Conservation (phyloP, 148 eudicot genomes). For the Rhododendron kiyosumense region DNA sequence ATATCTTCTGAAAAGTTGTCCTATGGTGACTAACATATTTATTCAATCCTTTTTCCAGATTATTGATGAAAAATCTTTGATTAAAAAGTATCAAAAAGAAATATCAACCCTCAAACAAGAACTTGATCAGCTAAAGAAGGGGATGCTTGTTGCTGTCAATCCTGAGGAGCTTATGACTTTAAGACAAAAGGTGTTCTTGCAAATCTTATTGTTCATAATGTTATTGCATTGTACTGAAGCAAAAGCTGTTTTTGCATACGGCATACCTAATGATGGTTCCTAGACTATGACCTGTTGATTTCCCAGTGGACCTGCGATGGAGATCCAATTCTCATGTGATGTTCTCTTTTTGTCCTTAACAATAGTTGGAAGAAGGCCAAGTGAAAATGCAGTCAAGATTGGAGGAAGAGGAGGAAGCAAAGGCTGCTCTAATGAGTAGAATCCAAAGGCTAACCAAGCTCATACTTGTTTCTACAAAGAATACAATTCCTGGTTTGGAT, state of each 20-base stretch:
- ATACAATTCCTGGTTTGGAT: slow-evolving; percentile 56
- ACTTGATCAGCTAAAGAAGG: slow-evolving; percentile 85
- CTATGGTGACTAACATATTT: slow-evolving; percentile 6
- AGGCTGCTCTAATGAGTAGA: slow-evolving; percentile 98
- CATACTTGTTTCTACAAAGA: slow-evolving; percentile 94
- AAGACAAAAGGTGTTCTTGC: slow-evolving; percentile 65
- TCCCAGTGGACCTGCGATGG: background rate
- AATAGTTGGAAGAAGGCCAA: slow-evolving; percentile 98
- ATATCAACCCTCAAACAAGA: slow-evolving; percentile 79
- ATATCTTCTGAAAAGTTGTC: background rate
- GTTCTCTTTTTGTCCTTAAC: background rate
- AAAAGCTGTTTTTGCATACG: background rate
- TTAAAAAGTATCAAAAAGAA: slow-evolving; percentile 93
- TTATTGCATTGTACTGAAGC: background rate
- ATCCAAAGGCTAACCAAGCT: slow-evolving; percentile 94
- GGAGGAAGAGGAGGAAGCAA: slow-evolving; percentile 99
- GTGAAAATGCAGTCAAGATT: slow-evolving; percentile 92
- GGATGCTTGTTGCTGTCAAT: slow-evolving; percentile 83
- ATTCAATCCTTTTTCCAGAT: slow-evolving; percentile 40
- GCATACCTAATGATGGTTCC: background rate
- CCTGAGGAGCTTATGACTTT: slow-evolving; percentile 82
- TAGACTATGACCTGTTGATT: background rate
- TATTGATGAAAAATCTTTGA: slow-evolving; percentile 94
- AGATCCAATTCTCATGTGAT: background rate
- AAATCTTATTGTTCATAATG: background rate